A percentile compares a stretch with the other conserved stretches of the same genome.
phyloP scores from a whole-genome alignment of 73 alveolate species.

The Paraurostyla sp. region DNA sequence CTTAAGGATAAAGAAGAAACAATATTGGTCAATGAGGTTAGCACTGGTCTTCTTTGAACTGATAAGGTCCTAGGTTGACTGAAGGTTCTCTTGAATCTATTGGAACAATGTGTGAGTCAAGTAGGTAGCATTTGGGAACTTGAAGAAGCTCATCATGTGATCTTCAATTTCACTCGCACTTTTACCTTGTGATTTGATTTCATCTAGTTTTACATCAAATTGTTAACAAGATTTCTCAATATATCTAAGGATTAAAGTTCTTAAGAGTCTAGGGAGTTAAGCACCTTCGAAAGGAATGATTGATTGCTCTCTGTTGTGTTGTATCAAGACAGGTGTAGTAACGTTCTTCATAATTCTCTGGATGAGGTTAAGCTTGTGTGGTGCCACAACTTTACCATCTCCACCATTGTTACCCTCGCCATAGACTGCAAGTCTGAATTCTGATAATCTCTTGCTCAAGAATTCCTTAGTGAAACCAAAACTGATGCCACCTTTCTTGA shows the following conservation, averaged over 20 bases:
- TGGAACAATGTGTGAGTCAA: constrained; percentile 59
- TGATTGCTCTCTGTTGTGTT: constrained; percentile 35
- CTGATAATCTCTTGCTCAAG: constrained; percentile 31
- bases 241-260: constrained; percentile 28
- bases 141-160: constrained; percentile 65
- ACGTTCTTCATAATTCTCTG: constrained; percentile 61
- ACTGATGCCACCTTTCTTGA: constrained; percentile 48
- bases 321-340: constrained; percentile 41
- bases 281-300: neutral
- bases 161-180: constrained; percentile 42
- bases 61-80: neutral
- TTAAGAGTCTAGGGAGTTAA: neutral
- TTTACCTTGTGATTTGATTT: constrained; percentile 37
- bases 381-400: constrained; percentile 39
- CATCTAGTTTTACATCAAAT: constrained; percentile 40
- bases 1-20: constrained; percentile 52
- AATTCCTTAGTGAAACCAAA: constrained; percentile 48
- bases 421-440: constrained; percentile 5
- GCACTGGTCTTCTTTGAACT: constrained; percentile 40
- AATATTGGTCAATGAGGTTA: constrained; percentile 59
- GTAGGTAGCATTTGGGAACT: constrained; percentile 53
- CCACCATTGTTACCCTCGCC: neutral
- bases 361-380: constrained; percentile 42
- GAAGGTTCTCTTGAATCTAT: constrained; percentile 29
- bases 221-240: constrained; percentile 24